A percentile compares a stretch with the other conserved stretches of the same genome.
Conservation (phyloP, 2,329 filamentous ascomycete species). For the Pyrenophora tritici-repentis region DNA sequence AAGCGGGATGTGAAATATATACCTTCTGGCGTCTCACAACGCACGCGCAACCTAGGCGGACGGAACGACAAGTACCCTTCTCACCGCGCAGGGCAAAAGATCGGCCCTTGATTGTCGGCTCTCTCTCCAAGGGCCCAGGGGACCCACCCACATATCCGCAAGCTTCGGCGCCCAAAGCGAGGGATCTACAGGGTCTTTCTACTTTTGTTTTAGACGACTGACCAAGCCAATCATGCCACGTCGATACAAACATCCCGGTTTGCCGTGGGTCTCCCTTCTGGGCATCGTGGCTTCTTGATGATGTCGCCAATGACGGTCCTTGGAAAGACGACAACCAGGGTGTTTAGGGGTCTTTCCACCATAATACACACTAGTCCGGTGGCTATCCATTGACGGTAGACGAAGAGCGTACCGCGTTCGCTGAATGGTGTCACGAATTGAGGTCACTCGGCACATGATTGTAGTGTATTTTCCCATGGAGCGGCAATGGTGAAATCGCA, state of each 20-base stretch:
- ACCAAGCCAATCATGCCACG: conserved; percentile 13
- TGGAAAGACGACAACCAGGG: conserved; percentile 14
- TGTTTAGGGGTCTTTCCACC: too few relatives aligned
- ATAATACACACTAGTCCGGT: conserved; percentile 13
- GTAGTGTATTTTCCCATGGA: background rate
- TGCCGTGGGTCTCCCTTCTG: conserved; percentile 1
- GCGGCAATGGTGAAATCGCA: background rate
- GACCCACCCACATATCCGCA: conserved; percentile 22
- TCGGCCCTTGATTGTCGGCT: conserved; percentile 26
- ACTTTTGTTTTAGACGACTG: background rate
- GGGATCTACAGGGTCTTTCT: conserved; percentile 43
- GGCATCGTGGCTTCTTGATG: conserved; percentile 14
- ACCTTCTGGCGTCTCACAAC: conserved; percentile 20
- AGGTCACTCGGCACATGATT: conserved; percentile 2
- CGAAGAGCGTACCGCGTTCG: background rate
- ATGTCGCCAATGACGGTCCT: conserved; percentile 26
- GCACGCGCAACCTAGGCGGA: conserved; percentile 7
- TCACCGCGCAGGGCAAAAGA: conserved; percentile 28
- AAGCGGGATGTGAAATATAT: conserved; percentile 34
- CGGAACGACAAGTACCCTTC: conserved; percentile 16
- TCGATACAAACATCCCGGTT: conserved; percentile 20
- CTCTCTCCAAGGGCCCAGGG: conserved; percentile 2
- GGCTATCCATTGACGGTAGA: conserved; percentile 12
- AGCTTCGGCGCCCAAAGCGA: conserved; percentile 24
- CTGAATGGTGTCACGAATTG: conserved; percentile 9